Base-by-base conservation (phyloP, 331 rosid genomes). In the Spiraea crenata region DNA sequence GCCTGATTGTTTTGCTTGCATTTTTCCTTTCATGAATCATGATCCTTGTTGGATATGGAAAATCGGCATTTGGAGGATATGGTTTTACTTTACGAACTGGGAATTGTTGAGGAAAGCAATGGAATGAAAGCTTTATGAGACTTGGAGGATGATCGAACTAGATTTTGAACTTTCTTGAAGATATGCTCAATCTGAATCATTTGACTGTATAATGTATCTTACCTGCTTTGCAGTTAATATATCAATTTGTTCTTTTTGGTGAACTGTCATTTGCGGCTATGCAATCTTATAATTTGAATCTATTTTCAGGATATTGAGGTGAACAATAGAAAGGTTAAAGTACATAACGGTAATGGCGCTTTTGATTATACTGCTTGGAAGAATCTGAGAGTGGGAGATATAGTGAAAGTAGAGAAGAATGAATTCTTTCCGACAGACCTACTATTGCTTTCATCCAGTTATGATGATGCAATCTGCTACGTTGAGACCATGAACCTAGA, bases 401-500 rank as follows among this genome's bases (percentile, higher is more conserved):
- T 91, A 51, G 99, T 88, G 73, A 95, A 77, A 84, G 86, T 91
- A 40, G 84, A 79, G 72, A 95, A 95, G 76, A 89, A 91, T 34
- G 96, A 89, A 75, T 95, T 89, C 83, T 95, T 95, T 80, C 99
- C 99, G 1, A 95, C 98, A 4, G 99, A 95, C 64, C 91, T 95
- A 34, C 59, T 95, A 45, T 83, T 95, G 76, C 96, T 95, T 75
- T 91, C 99, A 2, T 91, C 99, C 34, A 81, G 90, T 84, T 95
- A 86, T 35, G 98, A 89, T n/a, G 99, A 95, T 79, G 92, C 98
- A 65, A 57, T 95, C 52, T 91, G 96, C 85, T 95, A 95, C 65
- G 99, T 95, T 25, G 98, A 95, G 84, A 95, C 99, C 38, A 95
- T 89, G 99, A 95, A 86, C 81, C 93, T 95, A 67, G 99, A 95